Evolutionary conservation across 768 basidiomycete genomes (phyloP), one percentile per base, ranked within the genome.

Genomic region (Arthromyces matolae): DNA sequence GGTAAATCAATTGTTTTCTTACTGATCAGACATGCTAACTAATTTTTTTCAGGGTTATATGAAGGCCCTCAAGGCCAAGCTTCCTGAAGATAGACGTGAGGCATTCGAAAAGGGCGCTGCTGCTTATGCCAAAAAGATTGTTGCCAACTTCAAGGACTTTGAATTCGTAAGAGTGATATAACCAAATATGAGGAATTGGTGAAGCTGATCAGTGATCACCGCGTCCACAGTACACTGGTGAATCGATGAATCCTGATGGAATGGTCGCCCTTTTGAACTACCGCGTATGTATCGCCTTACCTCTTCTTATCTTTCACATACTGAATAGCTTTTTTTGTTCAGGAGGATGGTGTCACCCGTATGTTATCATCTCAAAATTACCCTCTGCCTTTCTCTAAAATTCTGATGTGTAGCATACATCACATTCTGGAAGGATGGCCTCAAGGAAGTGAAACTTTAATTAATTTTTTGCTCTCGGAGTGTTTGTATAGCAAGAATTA

Each of bases 181-280:
- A 5, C 27, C 18, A 10, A 27, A 4, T 24, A 3, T n/a, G n/a
- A n/a, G n/a, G n/a, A n/a, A 25, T n/a, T 9, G 7, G 12, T n/a
- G n/a, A 8, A n/a, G 5, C 25, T 34, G 43, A 27, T 44, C 48
- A 35, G 29, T 36, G n/a, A 27, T 7, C 19, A 28, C n/a, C n/a
- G n/a, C 40, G 3, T 43, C 47, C 4, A 18, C 46, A 89, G 87
- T 89, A 80, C 71, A 79, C 73, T 41, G 83, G 89, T 50, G 84
- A 84, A 64, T 59, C 45, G 33, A 87, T 89, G 87, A 79, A 91
- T 64, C 72, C 81, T n/a, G 89, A 96, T 4, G 95, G 94, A 47
- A 88, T 95, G 91, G 79, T 98, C 57, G 90, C 84, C 35, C 79
- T 98, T 38, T 81, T 98, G 61, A 95, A 99, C 75, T 99, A 93